Base-by-base conservation (phyloP, 768 basidiomycete genomes). In the Panellus pusillus region DNA sequence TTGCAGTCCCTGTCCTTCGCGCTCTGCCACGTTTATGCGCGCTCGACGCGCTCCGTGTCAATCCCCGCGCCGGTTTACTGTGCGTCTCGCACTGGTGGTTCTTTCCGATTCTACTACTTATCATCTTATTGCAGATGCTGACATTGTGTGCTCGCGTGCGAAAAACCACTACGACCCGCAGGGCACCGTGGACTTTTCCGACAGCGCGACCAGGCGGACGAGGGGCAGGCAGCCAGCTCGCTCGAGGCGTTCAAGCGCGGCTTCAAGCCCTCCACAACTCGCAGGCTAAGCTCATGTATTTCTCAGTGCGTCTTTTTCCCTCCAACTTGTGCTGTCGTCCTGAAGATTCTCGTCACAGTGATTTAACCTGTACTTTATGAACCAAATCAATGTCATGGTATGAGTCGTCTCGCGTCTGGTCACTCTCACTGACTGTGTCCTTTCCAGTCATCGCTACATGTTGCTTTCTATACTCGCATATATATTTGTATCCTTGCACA, bases 161-260 rank as follows among this genome's bases (percentile, higher is more conserved):
- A 90, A 87, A 70, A 89, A 90, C 61, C 89, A 92, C 61, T 91
- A 87, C 60, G 81, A 85, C 52, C 89, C 90, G 1, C 71, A 76
- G 17, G 73, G 72, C n/a, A 65, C 70, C 6, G 58, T 89, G 0
- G 80, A 85, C 59, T 75, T 86, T 55, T 81, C 83, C 0, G 87
- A 87, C 12, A 74, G 79, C 0, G 78, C 73, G n/a, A 82, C 81
- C 74, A 79, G 27, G 53, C 70, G 35, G 77, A 78, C 55, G 70
- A 74, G 0, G 67, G 66, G 1, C 70, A 72, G 50, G 74, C 70
- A 0, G 75, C 76, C 19, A 65, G 68, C 4, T 67, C 73, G 15
- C 69, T 83, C 4, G 78, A 80, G 39, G 72, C 72, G 1, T 87
- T 73, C 74, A 74, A 71, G 55, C 69, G 71, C 6, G 72, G 68